Evolutionary conservation across 257 asterid genomes (phyloP).

Genomic region (Thymus mandschuricus): DNA sequence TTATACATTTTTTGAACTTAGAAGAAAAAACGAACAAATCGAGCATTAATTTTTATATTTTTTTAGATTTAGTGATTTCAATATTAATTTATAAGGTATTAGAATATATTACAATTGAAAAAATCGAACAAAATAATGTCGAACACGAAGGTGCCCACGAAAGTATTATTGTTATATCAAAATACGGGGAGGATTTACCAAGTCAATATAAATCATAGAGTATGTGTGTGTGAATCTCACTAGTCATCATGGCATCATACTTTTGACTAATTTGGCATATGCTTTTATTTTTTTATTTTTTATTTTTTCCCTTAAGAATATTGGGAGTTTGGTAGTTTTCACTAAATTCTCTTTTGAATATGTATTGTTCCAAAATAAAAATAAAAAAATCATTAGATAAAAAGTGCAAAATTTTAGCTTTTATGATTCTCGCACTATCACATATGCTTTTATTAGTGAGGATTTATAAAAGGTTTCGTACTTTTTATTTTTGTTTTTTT

Average conservation of each 20-base stretch:
- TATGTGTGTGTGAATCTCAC: not conserved
- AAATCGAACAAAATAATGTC: too few relatives aligned
- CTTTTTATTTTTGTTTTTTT: too few relatives aligned
- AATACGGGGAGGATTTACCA: too few relatives aligned
- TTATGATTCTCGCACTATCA: not conserved
- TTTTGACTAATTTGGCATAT: constrained; percentile 3
- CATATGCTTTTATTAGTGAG: not conserved
- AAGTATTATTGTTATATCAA: too few relatives aligned
- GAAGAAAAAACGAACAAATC: too few relatives aligned
- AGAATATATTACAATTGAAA: too few relatives aligned
- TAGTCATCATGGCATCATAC: not conserved
- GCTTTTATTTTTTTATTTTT: not conserved
- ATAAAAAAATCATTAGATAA: not conserved
- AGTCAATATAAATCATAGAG: not conserved
- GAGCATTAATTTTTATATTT: too few relatives aligned
- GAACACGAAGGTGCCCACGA: too few relatives aligned
- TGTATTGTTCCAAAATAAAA: not conserved
- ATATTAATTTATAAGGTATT: too few relatives aligned
- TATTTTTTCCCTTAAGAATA: not conserved
- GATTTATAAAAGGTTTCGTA: too few relatives aligned
- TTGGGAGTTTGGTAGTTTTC: not conserved
- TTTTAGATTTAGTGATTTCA: too few relatives aligned
- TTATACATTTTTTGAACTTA: too few relatives aligned
- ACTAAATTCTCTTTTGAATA: not conserved
- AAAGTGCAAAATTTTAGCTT: not conserved